phyloP scores from a whole-genome alignment of 2,329 filamentous ascomycete genomes.

The Hirsutella rhossiliensis region DNA sequence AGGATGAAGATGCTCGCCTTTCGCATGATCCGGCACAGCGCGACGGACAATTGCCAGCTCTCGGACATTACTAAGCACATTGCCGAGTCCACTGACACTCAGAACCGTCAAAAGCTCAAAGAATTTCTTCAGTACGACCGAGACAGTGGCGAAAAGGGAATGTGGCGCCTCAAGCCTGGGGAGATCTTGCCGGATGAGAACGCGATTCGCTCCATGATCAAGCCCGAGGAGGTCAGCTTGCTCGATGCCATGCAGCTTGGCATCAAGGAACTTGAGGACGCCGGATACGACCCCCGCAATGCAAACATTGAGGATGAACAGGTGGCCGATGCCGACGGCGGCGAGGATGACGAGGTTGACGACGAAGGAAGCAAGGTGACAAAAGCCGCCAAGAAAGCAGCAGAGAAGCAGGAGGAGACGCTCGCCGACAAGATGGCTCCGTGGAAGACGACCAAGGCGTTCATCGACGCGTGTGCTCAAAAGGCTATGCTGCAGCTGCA shows the following conservation, averaged over 20 bases:
- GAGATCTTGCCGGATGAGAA: conserved; percentile 72
- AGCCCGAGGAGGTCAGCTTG: conserved; percentile 87
- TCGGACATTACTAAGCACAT: conserved; percentile 87
- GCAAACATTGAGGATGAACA: conserved; percentile 44
- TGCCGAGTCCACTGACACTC: conserved; percentile 83
- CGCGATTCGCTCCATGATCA: conserved; percentile 75
- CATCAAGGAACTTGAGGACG: conserved; percentile 78
- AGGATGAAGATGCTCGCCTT: conserved; percentile 93
- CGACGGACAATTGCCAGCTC: conserved; percentile 56
- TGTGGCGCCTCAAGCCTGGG: conserved; percentile 64
- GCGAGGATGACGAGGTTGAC: conserved; percentile 42
- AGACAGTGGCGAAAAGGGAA: conserved; percentile 55
- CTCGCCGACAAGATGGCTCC: conserved; percentile 84
- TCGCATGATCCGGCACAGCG: conserved; percentile 70
- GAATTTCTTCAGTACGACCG: conserved; percentile 92
- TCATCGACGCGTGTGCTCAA: conserved; percentile 81
- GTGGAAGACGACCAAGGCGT: conserved; percentile 95
- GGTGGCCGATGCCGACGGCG: conserved; percentile 40
- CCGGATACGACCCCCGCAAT: conserved; percentile 65
- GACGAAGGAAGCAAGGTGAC: conserved; percentile 27
- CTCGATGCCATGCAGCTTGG: conserved; percentile 96
- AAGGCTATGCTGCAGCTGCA: conserved; percentile 96
- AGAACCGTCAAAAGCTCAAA: conserved; percentile 93
- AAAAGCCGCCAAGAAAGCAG: conserved; percentile 29
- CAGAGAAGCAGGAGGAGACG: conserved; percentile 50